Evolutionary conservation across 768 basidiomycete genomes (phyloP), one percentile per base, ranked within the genome.

Genomic region (Phylloporus scabripes): DNA sequence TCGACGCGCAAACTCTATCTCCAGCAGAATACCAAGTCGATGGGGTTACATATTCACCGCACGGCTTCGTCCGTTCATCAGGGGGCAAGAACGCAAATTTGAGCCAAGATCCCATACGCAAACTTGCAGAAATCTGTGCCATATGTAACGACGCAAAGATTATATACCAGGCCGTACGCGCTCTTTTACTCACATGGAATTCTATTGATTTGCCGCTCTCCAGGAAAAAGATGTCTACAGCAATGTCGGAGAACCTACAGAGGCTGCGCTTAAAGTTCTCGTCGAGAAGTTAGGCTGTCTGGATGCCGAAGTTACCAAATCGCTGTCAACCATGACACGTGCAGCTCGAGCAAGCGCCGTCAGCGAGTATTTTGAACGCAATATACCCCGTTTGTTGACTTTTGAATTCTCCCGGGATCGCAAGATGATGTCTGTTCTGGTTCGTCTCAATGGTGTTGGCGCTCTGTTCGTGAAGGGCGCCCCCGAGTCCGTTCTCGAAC

Each of bases 341-440:
- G 66, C 74, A 15, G 72, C 69, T 32, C 87, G 94, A 46, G 85
- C 87, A 44, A 89, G 80, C 56, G 92, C 86, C 31, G 77, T 97
- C 71, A 93, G 87, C 73, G 85, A 88, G 31, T 76, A 82, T 68
- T 85, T 91, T 66, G 91, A 92, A 55, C 72, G 74, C 45, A 74
- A 71, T 14, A 85, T 91, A 61, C 74, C 82, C 15, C 84, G 93
- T 50, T 77, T 96, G 12, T 72, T 96, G 58, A 99, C 94, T 7
- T 95, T 99, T 67, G 95, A 99, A 68, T 98, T 99, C 70, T 91
- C 93, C 18, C 84, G 95, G 17, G 95, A 98, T 69, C 87, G 95
- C 63, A 99, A 97, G 72, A 95, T 94, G 83, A 98, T 98, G 95
- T 96, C 95, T 18, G 94, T 97, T 45, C 81, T 98, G 44, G 88